phyloP scores from a whole-genome alignment of 2,329 filamentous ascomycete genomes.

The Pestalotiopsis sp. region DNA sequence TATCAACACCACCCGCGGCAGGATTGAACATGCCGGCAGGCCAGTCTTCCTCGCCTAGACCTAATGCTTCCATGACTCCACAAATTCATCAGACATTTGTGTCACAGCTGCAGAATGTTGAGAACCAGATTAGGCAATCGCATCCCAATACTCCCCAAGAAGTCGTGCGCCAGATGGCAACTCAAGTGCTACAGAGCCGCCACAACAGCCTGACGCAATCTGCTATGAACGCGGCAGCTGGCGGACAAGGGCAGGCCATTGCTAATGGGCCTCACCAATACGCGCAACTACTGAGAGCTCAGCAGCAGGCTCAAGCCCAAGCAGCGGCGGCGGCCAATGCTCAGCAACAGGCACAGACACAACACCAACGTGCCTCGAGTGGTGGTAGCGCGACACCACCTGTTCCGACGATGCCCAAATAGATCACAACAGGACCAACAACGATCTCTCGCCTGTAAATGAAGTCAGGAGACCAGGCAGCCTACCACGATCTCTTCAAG shows the following conservation, averaged over 20 bases:
- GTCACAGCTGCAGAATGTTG: slow-evolving; percentile 53
- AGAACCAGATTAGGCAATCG: slow-evolving; percentile 53
- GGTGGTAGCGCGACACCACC: slow-evolving; percentile 17
- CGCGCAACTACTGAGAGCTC: slow-evolving; percentile 59
- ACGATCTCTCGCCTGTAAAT: neutral
- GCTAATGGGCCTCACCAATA: slow-evolving; percentile 61
- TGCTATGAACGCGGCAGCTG: slow-evolving; percentile 60
- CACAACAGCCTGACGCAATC: slow-evolving; percentile 44
- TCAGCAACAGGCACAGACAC: slow-evolving; percentile 17
- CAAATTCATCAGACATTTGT: slow-evolving; percentile 50
- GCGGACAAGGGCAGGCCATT: slow-evolving; percentile 49
- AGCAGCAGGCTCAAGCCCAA: slow-evolving; percentile 46
- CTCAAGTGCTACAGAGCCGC: slow-evolving; percentile 52
- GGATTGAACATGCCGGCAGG: slow-evolving; percentile 51
- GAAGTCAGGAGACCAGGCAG: neutral
- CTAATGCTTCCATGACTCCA: slow-evolving; percentile 41
- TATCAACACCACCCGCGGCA: slow-evolving; percentile 46
- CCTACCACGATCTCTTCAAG: neutral
- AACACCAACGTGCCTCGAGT: slow-evolving; percentile 16
- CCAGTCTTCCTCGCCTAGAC: slow-evolving; percentile 48
- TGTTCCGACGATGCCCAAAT: slow-evolving; percentile 17
- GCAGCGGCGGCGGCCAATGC: slow-evolving; percentile 6
- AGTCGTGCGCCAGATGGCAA: slow-evolving; percentile 53
- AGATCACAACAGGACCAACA: neutral
- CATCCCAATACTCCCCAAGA: slow-evolving; percentile 55